Evolutionary conservation across 371 early-diverging fungal genomes (phyloP).

Genomic region (Mortierella sp.): DNA sequence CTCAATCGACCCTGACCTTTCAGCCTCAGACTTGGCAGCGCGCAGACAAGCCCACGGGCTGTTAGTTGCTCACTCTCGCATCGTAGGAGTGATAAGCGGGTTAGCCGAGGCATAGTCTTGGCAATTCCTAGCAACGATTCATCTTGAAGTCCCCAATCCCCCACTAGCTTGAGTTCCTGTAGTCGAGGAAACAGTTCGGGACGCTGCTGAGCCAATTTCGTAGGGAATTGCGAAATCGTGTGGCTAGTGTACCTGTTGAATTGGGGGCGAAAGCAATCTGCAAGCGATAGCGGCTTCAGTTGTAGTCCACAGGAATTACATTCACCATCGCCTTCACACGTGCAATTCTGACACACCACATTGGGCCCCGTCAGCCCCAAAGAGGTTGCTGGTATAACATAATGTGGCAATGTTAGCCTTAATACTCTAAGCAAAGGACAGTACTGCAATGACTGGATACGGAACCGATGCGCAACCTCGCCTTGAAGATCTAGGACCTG

Average conservation of each 20-base stretch:
- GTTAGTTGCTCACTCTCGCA: slow-evolving; percentile 22
- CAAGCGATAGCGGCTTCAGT: neutral
- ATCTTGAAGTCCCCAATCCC: slow-evolving; percentile 39
- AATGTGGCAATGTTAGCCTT: slow-evolving; percentile 29
- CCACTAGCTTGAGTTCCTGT: slow-evolving; percentile 30
- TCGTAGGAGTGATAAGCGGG: slow-evolving; percentile 22
- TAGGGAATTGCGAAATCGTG: neutral
- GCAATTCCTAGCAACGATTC: slow-evolving; percentile 21
- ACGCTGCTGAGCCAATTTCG: neutral
- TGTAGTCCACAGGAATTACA: neutral
- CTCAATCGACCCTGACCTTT: neutral
- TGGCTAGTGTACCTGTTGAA: too few species aligned
- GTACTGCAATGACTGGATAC: slow-evolving; percentile 16
- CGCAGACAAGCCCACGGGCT: slow-evolving; percentile 8
- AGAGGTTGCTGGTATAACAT: slow-evolving; percentile 5
- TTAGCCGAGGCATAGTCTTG: slow-evolving; percentile 20
- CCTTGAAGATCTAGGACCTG: slow-evolving; percentile 36
- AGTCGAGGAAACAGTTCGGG: slow-evolving; percentile 5
- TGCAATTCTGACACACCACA: neutral
- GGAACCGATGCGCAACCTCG: slow-evolving; percentile 34
- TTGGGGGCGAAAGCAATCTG: slow-evolving; percentile 7
- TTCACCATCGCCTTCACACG: neutral
- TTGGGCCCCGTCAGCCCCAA: neutral
- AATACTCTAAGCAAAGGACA: slow-evolving; percentile 30
- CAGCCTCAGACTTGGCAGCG: slow-evolving; percentile 7